Evolutionary conservation across 495 filamentous ascomycete species (phyloP).

Genomic region (Lepraria neglecta): DNA sequence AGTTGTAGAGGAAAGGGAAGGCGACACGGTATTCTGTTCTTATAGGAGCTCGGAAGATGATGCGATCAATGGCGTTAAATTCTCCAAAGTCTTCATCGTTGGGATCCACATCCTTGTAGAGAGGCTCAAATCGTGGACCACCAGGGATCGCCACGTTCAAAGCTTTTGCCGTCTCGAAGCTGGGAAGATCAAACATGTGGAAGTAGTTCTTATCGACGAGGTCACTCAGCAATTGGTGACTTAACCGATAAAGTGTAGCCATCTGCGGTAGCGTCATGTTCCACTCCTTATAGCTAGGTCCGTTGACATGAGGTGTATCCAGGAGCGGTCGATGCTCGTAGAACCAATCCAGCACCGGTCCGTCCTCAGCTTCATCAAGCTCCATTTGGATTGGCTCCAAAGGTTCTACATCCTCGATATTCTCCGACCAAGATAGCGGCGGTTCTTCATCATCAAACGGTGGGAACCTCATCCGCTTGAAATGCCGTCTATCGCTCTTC

Average conservation of each 20-base stretch:
- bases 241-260: constrained; percentile 89
- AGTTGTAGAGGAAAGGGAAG: constrained; percentile 94
- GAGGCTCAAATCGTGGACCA: constrained; percentile 91
- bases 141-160: constrained; percentile 96
- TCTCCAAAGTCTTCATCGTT: constrained; percentile 99
- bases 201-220: constrained; percentile 95
- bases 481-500: constrained; percentile 91
- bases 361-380: constrained; percentile 92
- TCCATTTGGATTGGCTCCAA: constrained; percentile 99
- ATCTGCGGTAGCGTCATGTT: constrained; percentile 92
- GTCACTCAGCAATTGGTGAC: constrained; percentile 85
- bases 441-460: constrained; percentile 99
- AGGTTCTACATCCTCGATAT: constrained; percentile 97
- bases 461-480: constrained; percentile 98
- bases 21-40: constrained; percentile 94
- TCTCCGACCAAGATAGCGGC: constrained; percentile 94
- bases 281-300: constrained; percentile 95
- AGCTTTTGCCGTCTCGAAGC: constrained; percentile 94
- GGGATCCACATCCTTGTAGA: constrained; percentile 98
- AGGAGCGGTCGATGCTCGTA: constrained; percentile 91
- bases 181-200: constrained; percentile 94
- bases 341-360: constrained; percentile 88
- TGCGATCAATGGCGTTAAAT: constrained; percentile 99
- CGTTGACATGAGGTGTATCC: constrained; percentile 91
- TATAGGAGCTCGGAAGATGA: constrained; percentile 95